Evolutionary conservation across 2,329 filamentous ascomycete genomes (phyloP), one percentile per base, ranked within the genome.

Genomic region (Colletotrichum sp.): DNA sequence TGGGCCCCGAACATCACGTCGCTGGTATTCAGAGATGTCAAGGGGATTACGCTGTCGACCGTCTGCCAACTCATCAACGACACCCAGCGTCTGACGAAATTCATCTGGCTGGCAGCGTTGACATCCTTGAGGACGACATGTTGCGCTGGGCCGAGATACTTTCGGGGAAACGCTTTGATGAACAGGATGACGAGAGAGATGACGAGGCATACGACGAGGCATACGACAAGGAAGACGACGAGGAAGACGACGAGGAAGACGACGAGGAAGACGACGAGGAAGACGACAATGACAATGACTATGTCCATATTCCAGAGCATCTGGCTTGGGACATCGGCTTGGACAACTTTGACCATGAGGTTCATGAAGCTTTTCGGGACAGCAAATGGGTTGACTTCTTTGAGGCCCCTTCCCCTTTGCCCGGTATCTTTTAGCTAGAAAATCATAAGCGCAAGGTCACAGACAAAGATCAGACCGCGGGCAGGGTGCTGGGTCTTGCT

Each of bases 111-210:
- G 43, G 43, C 18, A 21, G n/a, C 43, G 4, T 24, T 0, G 5
- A 4, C 0, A 13, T 52, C n/a, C 0, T 52, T 7, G 10, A 21
- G 43, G 10, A 52, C 0, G 43, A 52, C n/a, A 0, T 52, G 43
- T 21, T 13, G n/a, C 43, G 43, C 43, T 52, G 43, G 43, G 43
- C 43, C 3, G 43, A 21, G 43, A 52, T 52, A 52, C 43, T 52
- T 52, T 52, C 43, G 2, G 43, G n/a, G n/a, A 52, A 52, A 52
- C 10, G n/a, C 43, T 52, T 13, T 52, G 10, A 0, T 52, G 2
- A 52, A 13, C n/a, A 52, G 43, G 43, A 21, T 13, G 43, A 52
- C 10, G 43, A 48, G 7, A 14, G 6, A 38, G 7, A 16, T 3
- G 36, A 43, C 8, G 36, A 18, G 16, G 36, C 2, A 43, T 7